Conservation (phyloP, 345 rosid genomes). For the Eucalyptus cloeziana region DNA sequence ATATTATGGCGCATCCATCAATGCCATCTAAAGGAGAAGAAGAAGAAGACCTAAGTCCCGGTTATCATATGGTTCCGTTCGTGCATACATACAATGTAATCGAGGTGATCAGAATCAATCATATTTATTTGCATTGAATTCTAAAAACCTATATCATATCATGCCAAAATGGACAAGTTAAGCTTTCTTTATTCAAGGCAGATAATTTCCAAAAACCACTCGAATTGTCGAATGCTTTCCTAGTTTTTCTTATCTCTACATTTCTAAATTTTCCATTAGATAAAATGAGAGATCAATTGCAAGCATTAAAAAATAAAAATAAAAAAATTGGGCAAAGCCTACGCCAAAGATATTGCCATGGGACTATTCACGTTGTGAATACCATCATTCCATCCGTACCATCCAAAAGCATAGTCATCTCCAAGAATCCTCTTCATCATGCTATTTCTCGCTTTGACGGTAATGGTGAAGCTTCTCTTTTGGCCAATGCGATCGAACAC, state of each 20-base stretch:
- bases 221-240: background rate
- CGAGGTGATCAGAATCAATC: background rate
- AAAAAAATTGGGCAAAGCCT: background rate
- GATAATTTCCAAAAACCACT: background rate
- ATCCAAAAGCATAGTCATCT: constrained; percentile 53
- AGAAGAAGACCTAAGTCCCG: background rate
- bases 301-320: background rate
- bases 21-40: background rate
- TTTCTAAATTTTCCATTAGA: background rate
- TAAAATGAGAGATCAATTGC: background rate
- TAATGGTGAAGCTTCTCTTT: constrained; percentile 41
- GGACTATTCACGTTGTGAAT: constrained; percentile 58
- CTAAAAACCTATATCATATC: background rate
- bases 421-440: background rate
- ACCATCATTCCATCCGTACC: constrained; percentile 59
- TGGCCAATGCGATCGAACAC: constrained; percentile 28
- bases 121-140: background rate
- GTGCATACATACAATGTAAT: background rate
- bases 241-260: background rate
- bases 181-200: background rate
- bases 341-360: constrained; percentile 40
- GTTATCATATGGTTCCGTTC: background rate
- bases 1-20: background rate
- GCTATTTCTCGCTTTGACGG: constrained; percentile 1
- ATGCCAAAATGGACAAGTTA: background rate